Evolutionary conservation across 1,139 yeast species (phyloP).

Genomic region (Arxiozyma bovina): DNA sequence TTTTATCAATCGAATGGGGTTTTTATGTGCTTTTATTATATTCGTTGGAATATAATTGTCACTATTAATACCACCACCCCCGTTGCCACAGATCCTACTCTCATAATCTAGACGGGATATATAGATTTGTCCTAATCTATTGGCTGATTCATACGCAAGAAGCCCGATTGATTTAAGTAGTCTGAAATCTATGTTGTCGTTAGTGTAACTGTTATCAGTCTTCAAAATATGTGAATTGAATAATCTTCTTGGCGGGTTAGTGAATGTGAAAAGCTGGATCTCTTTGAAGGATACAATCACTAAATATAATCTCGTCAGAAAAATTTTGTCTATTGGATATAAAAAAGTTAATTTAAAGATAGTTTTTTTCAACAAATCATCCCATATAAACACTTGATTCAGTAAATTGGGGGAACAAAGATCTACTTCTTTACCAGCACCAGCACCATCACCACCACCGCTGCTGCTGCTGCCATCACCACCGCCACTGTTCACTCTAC

Average conservation of each 20-base stretch:
- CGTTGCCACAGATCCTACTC: conserved; percentile 62
- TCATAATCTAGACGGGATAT: conserved; percentile 57
- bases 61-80: too few species aligned
- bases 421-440: conserved; percentile 31
- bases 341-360: conserved; percentile 69
- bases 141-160: conserved; percentile 16
- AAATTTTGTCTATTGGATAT: conserved; percentile 64
- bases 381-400: conserved; percentile 81
- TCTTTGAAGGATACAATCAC: conserved; percentile 60
- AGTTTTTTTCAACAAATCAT: conserved; percentile 70
- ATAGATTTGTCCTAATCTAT: conserved; percentile 60
- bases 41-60: conserved; percentile 24
- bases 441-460: not conserved
- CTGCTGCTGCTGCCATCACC: conserved; percentile 18
- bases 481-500: conserved; percentile 44
- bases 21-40: conserved; percentile 73
- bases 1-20: conserved; percentile 57
- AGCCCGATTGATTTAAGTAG: not conserved
- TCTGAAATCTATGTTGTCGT: conserved; percentile 18
- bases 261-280: conserved; percentile 45
- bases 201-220: not conserved
- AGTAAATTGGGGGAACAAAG: conserved; percentile 52
- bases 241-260: conserved; percentile 2
- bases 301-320: conserved; percentile 65
- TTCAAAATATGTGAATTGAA: not conserved